These are phyloP conservation scores for Leptodontidium sp. DNA, from an alignment of 2,329 filamentous ascomycete genomes.

Conservation along the genomic window DNA sequence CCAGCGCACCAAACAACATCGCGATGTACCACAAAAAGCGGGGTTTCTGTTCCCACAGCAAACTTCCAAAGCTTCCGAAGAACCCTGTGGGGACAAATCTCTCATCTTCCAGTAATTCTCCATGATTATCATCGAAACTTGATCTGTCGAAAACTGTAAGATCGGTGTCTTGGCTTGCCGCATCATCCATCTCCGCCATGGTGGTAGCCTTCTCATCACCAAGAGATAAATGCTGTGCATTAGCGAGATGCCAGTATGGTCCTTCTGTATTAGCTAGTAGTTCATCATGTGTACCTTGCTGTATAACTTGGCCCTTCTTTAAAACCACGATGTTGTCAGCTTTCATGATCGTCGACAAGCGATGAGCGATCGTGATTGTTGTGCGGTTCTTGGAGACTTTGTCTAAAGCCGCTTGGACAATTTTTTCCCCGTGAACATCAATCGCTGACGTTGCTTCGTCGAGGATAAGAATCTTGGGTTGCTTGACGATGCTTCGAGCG, in stretches of 20 bases:
- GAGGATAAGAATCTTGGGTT: slow-evolving; percentile 72
- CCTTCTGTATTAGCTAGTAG: slow-evolving; percentile 66
- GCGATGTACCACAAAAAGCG: slow-evolving; percentile 60
- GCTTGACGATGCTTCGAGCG: slow-evolving; percentile 73
- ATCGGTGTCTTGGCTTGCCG: slow-evolving; percentile 22
- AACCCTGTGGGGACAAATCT: slow-evolving; percentile 52
- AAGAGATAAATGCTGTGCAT: slow-evolving; percentile 57
- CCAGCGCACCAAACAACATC: slow-evolving; percentile 54
- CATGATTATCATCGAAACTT: slow-evolving; percentile 27
- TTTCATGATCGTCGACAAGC: slow-evolving; percentile 76
- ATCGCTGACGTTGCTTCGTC: slow-evolving; percentile 70
- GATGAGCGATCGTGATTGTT: slow-evolving; percentile 69
- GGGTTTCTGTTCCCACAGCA: slow-evolving; percentile 64
- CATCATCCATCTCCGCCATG: slow-evolving; percentile 14
- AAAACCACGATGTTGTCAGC: slow-evolving; percentile 83
- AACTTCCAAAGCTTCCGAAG: slow-evolving; percentile 58
- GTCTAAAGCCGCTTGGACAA: slow-evolving; percentile 62
- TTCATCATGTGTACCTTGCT: slow-evolving; percentile 78
- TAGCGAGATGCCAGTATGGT: slow-evolving; percentile 73
- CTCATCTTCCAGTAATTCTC: slow-evolving; percentile 32
- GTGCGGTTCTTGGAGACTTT: slow-evolving; percentile 63
- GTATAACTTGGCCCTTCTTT: slow-evolving; percentile 74
- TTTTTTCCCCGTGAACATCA: slow-evolving; percentile 54
- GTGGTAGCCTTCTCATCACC: slow-evolving; percentile 32
- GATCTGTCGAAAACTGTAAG: slow-evolving; percentile 22